These are phyloP conservation scores for Penicillium cataractarum DNA, from an alignment of 495 filamentous ascomycete genomes.

Conservation along the genomic window DNA sequence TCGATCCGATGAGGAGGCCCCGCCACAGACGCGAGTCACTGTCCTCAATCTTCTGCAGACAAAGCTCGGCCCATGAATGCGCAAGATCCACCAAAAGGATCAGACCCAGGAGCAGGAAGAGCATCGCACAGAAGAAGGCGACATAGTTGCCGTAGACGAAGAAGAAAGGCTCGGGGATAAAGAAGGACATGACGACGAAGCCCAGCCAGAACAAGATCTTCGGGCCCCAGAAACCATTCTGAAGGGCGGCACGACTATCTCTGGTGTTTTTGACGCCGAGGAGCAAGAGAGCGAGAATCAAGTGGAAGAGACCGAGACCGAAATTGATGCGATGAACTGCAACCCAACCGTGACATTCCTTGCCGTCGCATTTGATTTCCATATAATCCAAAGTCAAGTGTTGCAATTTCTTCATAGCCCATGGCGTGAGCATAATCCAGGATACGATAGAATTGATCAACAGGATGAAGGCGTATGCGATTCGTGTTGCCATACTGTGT, in stretches of 20 bases:
- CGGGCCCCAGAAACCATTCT: slow-evolving; percentile 94
- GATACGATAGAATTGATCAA: slow-evolving; percentile 94
- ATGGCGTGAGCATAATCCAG: slow-evolving; percentile 99
- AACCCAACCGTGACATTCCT: slow-evolving; percentile 92
- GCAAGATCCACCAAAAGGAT: slow-evolving; percentile 94
- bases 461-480: slow-evolving; percentile 95
- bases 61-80: slow-evolving; percentile 97
- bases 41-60: slow-evolving; percentile 89
- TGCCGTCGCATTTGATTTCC: slow-evolving; percentile 85
- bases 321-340: slow-evolving; percentile 98
- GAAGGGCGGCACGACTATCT: slow-evolving; percentile 82
- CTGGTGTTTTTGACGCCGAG: slow-evolving; percentile 86
- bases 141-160: slow-evolving; percentile 95
- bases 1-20: slow-evolving; percentile 84
- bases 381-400: slow-evolving; percentile 93
- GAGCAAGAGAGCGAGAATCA: slow-evolving; percentile 79
- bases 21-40: slow-evolving; percentile 85
- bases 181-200: slow-evolving; percentile 87
- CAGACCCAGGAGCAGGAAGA: slow-evolving; percentile 91
- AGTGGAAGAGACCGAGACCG: slow-evolving; percentile 90
- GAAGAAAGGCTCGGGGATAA: slow-evolving; percentile 96
- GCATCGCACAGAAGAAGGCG: slow-evolving; percentile 82
- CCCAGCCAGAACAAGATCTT: slow-evolving; percentile 84
- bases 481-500: slow-evolving; percentile 87
- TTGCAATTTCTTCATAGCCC: slow-evolving; percentile 95